Conservation (phyloP, 495 filamentous ascomycete genomes). For the Daldinia concentrica region DNA sequence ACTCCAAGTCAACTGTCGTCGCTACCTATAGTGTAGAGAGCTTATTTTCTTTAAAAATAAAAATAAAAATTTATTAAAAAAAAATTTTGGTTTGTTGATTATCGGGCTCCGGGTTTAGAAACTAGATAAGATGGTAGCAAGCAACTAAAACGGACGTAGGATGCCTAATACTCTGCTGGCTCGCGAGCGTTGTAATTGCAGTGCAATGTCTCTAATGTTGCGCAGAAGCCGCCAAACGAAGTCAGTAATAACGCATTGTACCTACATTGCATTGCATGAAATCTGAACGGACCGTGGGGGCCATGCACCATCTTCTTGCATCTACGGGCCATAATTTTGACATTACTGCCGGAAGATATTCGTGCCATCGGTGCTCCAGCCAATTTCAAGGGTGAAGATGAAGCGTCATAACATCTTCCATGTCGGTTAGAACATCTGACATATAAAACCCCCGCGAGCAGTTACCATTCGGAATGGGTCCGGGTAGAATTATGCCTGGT, state of each 20-base stretch:
- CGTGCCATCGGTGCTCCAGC: slow-evolving; percentile 13
- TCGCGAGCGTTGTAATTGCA: slow-evolving; percentile 15
- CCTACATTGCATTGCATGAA: slow-evolving; percentile 29
- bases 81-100: slow-evolving; percentile 5
- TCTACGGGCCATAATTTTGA: slow-evolving; percentile 10
- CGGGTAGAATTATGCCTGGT: neutral
- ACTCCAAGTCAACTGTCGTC: neutral
- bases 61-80: too few species aligned
- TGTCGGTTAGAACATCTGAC: neutral
- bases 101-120: neutral
- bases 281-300: slow-evolving; percentile 18
- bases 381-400: neutral
- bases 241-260: slow-evolving; percentile 18
- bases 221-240: slow-evolving; percentile 11
- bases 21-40: neutral
- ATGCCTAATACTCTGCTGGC: slow-evolving; percentile 8
- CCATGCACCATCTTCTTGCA: slow-evolving; percentile 14
- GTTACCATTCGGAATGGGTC: slow-evolving; percentile 3
- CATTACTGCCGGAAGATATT: slow-evolving; percentile 28
- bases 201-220: slow-evolving; percentile 15
- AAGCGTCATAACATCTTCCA: neutral
- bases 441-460: slow-evolving; percentile 5
- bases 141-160: slow-evolving; percentile 6
- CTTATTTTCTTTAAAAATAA: too few species aligned
- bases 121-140: slow-evolving; percentile 9